Base-by-base conservation (phyloP, 768 basidiomycete species). In the Xanthoconium stramineum region DNA sequence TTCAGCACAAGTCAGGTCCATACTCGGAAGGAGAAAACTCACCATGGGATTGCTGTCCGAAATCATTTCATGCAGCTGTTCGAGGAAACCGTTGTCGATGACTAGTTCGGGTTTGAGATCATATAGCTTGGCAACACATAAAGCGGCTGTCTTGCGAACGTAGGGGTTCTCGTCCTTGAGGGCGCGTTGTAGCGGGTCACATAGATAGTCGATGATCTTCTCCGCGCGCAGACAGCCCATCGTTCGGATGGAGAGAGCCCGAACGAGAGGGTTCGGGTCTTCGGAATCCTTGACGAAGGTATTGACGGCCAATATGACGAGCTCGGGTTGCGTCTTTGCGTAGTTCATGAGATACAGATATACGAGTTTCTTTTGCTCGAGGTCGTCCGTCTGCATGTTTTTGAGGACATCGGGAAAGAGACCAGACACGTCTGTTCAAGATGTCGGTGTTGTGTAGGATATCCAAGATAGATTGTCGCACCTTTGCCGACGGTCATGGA, bases 311-410 rank as follows among this genome's bases (percentile, higher is more conserved):
- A 99, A 82, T 68, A 99, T 98, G 74, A 98, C 95, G 58, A 98
- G 90, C 69, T 99, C 97, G 0, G 97, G 97, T 68, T 99, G 97
- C 0, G 96, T 95, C 70, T 97, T 97, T 35, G 96, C 96, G 63
- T 98, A 99, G 78, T 99, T 99, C 91, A 98, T 98, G 56, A 99
- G 85, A 73, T 98, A 98, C 24, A 97, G 83, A 67, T 97, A 98
- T n/a, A 98, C 97, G 35, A 99, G 89, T 75, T 99, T 98, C 84
- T 98, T 99, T 77, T 98, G 97, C 73, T 99, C 97, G 52, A 99
- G 83, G 72, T 98, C 96, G 50, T 99, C 96, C 28, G 97, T 98
- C 76, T 98, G 96, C 95, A 94, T 97, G 75, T 98, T 98, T 82
- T 97, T 97, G 68, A 99, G 85, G 32, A 98, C 96, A 74, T 98